phyloP scores from a whole-genome alignment of 306 rosid genomes.

The Ceratonia siliqua region DNA sequence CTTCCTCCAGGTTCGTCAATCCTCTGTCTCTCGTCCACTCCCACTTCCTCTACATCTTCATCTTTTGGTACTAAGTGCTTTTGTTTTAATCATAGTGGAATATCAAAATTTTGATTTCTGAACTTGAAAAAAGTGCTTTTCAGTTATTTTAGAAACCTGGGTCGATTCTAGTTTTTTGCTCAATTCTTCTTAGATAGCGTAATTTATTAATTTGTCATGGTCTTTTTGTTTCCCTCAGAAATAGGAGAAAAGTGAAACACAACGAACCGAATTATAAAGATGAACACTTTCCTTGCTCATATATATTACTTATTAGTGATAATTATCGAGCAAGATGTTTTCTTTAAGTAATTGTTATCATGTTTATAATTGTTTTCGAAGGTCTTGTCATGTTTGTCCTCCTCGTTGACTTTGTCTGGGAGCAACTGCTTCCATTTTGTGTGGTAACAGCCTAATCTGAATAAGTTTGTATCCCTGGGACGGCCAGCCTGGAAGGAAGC shows the following conservation, averaged over 20 bases:
- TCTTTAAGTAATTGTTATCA: not conserved
- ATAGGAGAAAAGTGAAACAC: slow-evolving; percentile 2
- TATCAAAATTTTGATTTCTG: not conserved
- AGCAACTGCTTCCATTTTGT: slow-evolving; percentile 6
- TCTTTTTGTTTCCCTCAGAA: slow-evolving; percentile 23
- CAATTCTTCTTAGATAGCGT: not conserved
- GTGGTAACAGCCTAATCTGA: slow-evolving; percentile 66
- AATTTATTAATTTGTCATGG: slow-evolving; percentile 2
- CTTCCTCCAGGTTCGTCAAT: slow-evolving; percentile 62
- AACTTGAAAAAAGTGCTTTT: not conserved
- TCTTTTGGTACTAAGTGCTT: not conserved
- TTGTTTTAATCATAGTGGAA: not conserved
- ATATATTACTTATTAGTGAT: not conserved
- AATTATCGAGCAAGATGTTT: not conserved
- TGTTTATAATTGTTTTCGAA: not conserved
- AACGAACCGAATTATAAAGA: slow-evolving; percentile 5
- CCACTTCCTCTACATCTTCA: not conserved
- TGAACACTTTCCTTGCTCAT: not conserved
- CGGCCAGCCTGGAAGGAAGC: slow-evolving; percentile 98
- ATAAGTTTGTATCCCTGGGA: slow-evolving; percentile 88
- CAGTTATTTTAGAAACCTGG: not conserved
- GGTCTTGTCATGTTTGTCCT: not conserved
- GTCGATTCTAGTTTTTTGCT: not conserved
- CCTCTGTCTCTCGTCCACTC: not conserved
- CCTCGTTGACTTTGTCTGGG: slow-evolving; percentile 1